phyloP scores from a whole-genome alignment of 768 basidiomycete genomes.

The Scleroderma bovista region DNA sequence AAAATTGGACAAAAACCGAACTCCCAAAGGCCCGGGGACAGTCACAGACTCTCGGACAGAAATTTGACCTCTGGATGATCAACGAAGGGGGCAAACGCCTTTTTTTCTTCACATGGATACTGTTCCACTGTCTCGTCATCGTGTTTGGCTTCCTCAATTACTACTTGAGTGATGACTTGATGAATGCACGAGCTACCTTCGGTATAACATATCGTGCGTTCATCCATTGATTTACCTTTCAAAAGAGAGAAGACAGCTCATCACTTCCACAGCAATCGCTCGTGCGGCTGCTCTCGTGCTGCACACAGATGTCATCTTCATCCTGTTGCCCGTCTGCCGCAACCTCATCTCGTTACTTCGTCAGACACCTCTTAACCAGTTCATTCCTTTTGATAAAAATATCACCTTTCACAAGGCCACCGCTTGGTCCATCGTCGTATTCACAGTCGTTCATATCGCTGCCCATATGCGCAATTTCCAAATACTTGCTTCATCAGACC shows the following conservation, averaged over 20 bases:
- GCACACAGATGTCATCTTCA: conserved; percentile 88
- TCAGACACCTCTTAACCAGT: conserved; percentile 73
- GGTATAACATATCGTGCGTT: conserved; percentile 72
- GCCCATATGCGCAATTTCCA: conserved; percentile 88
- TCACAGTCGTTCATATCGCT: conserved; percentile 66
- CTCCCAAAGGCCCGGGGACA: conserved; percentile 27
- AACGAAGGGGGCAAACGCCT: conserved; percentile 80
- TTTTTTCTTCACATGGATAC: conserved; percentile 76
- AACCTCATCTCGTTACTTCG: conserved; percentile 90
- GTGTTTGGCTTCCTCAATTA: conserved; percentile 76
- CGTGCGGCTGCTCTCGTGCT: conserved; percentile 85
- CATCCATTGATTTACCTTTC: background rate
- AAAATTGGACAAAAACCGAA: conserved; percentile 38
- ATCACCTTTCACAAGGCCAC: conserved; percentile 88
- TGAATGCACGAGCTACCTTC: conserved; percentile 59
- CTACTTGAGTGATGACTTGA: conserved; percentile 71
- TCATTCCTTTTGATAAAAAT: conserved; percentile 93
- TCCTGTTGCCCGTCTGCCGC: conserved; percentile 91
- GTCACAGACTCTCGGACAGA: conserved; percentile 39
- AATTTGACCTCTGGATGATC: conserved; percentile 80
- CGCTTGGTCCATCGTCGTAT: conserved; percentile 84
- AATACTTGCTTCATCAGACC: conserved; percentile 53
- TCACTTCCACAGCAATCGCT: conserved; percentile 58
- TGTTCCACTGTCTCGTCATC: conserved; percentile 76
- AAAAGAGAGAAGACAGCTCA: background rate